Base-by-base conservation (phyloP, 2,329 filamentous ascomycete genomes). In the Trichoderma sp. region DNA sequence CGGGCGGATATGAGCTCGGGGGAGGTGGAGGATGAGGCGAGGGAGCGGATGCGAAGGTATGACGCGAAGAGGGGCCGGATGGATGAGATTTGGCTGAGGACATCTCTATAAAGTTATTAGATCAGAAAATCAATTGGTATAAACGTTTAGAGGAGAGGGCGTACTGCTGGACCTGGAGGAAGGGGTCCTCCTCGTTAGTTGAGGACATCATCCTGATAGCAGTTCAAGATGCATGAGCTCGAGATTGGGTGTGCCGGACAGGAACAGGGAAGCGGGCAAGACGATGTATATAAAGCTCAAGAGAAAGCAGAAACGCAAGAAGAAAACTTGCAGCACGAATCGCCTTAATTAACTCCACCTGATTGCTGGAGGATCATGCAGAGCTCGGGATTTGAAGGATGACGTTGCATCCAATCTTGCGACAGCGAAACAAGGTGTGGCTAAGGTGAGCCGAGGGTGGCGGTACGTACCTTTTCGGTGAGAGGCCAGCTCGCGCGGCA, bases 31-130 rank as follows among this genome's bases (percentile, higher is more conserved):
- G 89, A 88, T 53, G 91, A 91, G 72, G 91, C 89, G 30, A 97
- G 91, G 60, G 94, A 96, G 79, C 94, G 93, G 83, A 99, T 99
- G 79, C 96, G 95, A 57, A 97, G 89, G 85, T 97, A 99, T 18
- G 95, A 98, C 74, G 93, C 91, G 86, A 98, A 98, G 71, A 98
- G 90, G 67, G 95, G 91, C 11, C 95, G 92, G 68, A 93, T 92
- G 15, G 89, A 90, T 75, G 92, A 88, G 74, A 99, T 90, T 73
- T 97, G 92, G 74, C 90, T 85, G 76, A 97, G 91, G 76, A 98
- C 93, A 83, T 99, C 96, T 83, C 94, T 97, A 80, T 72, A 62
- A 71, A 72, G 74, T 39, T 21, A 56, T 21, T 2, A 14, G 61
- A 57, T 74, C 56, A 74, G 67, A 39, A 43, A 61, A 24, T 39